Evolutionary conservation across 768 basidiomycete genomes (phyloP).

Genomic region (Russula lepida): DNA sequence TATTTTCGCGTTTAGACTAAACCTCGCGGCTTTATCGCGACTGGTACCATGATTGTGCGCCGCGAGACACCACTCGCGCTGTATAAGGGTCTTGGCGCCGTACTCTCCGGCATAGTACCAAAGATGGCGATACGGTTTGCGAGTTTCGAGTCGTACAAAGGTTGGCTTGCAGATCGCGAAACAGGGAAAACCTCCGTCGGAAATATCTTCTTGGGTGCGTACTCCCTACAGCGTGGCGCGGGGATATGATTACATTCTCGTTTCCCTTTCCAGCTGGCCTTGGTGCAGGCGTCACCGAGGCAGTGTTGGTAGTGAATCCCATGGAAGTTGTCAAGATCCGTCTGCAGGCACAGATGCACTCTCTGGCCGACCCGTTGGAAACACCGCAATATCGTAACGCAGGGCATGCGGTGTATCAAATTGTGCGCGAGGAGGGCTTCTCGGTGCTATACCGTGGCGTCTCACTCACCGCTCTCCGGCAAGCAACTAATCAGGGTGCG

Average conservation of each 20-base stretch:
- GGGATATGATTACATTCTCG: not conserved
- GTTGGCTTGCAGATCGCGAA: conserved; percentile 59
- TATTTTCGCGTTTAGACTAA: conserved; percentile 53
- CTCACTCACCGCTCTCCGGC: conserved; percentile 82
- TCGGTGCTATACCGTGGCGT: conserved; percentile 87
- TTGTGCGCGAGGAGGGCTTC: conserved; percentile 86
- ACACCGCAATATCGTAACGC: conserved; percentile 92
- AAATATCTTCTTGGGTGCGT: conserved; percentile 78
- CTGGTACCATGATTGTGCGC: conserved; percentile 76
- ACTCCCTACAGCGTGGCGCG: not conserved
- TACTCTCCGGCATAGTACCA: conserved; percentile 92
- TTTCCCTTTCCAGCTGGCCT: conserved; percentile 60
- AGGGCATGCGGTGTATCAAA: conserved; percentile 91
- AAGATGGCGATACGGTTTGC: conserved; percentile 99
- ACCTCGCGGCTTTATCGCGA: conserved; percentile 85
- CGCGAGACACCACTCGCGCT: conserved; percentile 92
- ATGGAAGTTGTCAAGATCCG: conserved; percentile 99
- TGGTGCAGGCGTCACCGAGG: conserved; percentile 93
- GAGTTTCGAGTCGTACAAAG: conserved; percentile 93
- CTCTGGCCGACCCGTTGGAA: conserved; percentile 91
- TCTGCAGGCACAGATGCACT: conserved; percentile 95
- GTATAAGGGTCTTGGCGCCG: conserved; percentile 97
- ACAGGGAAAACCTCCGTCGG: conserved; percentile 77
- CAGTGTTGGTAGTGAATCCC: conserved; percentile 88
- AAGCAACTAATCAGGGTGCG: conserved; percentile 94